phyloP scores from a whole-genome alignment of 768 basidiomycete species.

The Hygrocybe coccinea region DNA sequence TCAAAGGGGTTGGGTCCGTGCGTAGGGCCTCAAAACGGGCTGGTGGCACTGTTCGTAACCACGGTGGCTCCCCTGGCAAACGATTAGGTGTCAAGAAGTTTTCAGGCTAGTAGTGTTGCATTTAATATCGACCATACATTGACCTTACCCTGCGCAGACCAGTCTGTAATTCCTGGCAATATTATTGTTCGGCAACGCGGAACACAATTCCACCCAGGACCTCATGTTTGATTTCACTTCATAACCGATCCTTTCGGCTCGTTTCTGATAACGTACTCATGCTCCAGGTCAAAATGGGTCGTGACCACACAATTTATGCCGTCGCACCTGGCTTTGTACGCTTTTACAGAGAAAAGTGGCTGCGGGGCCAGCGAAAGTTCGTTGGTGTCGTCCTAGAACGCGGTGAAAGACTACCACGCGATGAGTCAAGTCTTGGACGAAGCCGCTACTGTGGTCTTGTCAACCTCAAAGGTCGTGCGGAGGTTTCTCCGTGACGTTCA shows the following conservation, averaged over 20 bases:
- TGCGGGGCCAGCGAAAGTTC: constrained; percentile 68
- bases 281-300: constrained; percentile 77
- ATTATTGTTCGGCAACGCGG: constrained; percentile 96
- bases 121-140: constrained; percentile 3
- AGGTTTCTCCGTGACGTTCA: neutral
- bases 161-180: constrained; percentile 89
- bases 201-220: constrained; percentile 87
- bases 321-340: constrained; percentile 87
- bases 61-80: constrained; percentile 88
- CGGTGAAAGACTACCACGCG: constrained; percentile 82
- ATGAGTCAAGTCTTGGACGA: constrained; percentile 66
- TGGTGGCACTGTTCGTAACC: constrained; percentile 90
- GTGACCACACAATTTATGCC: constrained; percentile 94
- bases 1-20: constrained; percentile 46
- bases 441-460: constrained; percentile 82
- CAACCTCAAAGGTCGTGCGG: constrained; percentile 44
- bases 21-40: constrained; percentile 96
- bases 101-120: constrained; percentile 55
- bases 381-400: constrained; percentile 80
- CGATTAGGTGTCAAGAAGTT: constrained; percentile 95
- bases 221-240: constrained; percentile 71
- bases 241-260: constrained; percentile 12
- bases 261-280: neutral
- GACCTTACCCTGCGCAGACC: constrained; percentile 48
- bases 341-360: constrained; percentile 82